Evolutionary conservation across 2,329 filamentous ascomycete species (phyloP).

Genomic region (Fonsecaea pedrosoi): DNA sequence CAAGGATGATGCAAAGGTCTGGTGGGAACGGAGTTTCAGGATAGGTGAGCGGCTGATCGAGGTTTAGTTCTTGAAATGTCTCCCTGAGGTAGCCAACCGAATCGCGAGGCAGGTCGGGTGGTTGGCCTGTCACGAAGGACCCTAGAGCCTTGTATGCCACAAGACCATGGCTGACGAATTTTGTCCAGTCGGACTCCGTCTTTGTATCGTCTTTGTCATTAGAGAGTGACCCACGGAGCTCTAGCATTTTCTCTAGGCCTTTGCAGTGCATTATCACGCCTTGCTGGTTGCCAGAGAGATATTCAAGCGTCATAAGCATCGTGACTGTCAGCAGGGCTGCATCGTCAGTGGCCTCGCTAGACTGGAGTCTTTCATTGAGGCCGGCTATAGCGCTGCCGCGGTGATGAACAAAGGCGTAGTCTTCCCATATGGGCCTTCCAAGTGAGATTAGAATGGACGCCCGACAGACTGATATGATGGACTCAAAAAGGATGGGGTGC

Average conservation of each 20-base stretch:
- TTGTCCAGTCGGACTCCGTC: conserved; percentile 30
- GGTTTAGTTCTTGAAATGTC: conserved; percentile 32
- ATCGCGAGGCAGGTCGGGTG: conserved; percentile 28
- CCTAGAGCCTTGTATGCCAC: conserved; percentile 34
- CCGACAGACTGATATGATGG: conserved; percentile 38
- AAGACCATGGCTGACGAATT: conserved; percentile 36
- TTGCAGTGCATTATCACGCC: conserved; percentile 35
- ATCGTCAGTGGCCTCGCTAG: conserved; percentile 27
- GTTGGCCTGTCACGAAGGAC: conserved; percentile 36
- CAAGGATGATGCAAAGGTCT: conserved; percentile 32
- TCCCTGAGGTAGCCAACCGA: conserved; percentile 30
- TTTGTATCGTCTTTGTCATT: conserved; percentile 18
- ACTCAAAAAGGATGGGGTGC: conserved; percentile 36
- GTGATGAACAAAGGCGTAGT: conserved; percentile 37
- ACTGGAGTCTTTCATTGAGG: conserved; percentile 31
- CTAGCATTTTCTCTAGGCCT: conserved; percentile 35
- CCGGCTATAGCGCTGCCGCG: conserved; percentile 35
- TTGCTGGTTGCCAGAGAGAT: conserved; percentile 34
- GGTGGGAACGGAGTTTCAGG: conserved; percentile 34
- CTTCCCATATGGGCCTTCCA: conserved; percentile 31
- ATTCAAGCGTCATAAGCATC: conserved; percentile 39
- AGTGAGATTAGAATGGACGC: conserved; percentile 36
- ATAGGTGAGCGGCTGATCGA: conserved; percentile 34
- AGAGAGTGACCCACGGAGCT: conserved; percentile 30
- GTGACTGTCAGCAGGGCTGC: conserved; percentile 34